phyloP scores from a whole-genome alignment of 2,329 filamentous ascomycete species.

The Neonectria magnoliae region DNA sequence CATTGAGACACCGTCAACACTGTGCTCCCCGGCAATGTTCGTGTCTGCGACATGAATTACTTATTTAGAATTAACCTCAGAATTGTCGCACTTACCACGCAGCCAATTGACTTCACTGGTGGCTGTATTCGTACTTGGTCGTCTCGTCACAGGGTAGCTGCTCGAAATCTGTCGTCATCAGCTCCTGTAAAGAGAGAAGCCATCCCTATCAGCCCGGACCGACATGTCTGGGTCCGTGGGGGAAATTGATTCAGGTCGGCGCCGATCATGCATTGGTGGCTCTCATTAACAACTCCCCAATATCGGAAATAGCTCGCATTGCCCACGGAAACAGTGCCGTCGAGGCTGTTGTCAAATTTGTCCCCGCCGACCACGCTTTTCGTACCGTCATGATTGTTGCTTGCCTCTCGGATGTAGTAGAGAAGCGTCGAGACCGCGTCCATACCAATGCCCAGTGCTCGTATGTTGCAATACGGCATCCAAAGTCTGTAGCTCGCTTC shows the following conservation, averaged over 20 bases:
- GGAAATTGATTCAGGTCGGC: conserved; percentile 21
- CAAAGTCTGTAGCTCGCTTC: conserved; percentile 22
- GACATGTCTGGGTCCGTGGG: conserved; percentile 15
- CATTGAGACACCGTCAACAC: conserved; percentile 29
- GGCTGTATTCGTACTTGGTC: background rate
- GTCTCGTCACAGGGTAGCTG: background rate
- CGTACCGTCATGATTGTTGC: background rate
- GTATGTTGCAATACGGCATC: conserved; percentile 14
- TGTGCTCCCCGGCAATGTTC: conserved; percentile 28
- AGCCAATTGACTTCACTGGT: conserved; percentile 20
- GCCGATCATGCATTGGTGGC: conserved; percentile 13
- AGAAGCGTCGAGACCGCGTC: conserved; percentile 23
- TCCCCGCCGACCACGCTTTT: background rate
- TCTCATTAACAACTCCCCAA: conserved; percentile 2
- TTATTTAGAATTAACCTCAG: conserved; percentile 35
- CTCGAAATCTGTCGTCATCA: conserved; percentile 17
- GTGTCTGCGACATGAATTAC: conserved; percentile 29
- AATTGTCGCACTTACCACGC: conserved; percentile 22
- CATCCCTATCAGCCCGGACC: conserved; percentile 16
- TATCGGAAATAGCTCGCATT: conserved; percentile 14
- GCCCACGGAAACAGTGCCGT: conserved; percentile 9
- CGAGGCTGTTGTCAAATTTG: background rate
- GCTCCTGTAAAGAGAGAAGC: conserved; percentile 16
- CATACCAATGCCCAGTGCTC: conserved; percentile 22
- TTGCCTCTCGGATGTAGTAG: background rate